phyloP scores from a whole-genome alignment of 495 filamentous ascomycete genomes.

The Aspergillus saccharolyticus region DNA sequence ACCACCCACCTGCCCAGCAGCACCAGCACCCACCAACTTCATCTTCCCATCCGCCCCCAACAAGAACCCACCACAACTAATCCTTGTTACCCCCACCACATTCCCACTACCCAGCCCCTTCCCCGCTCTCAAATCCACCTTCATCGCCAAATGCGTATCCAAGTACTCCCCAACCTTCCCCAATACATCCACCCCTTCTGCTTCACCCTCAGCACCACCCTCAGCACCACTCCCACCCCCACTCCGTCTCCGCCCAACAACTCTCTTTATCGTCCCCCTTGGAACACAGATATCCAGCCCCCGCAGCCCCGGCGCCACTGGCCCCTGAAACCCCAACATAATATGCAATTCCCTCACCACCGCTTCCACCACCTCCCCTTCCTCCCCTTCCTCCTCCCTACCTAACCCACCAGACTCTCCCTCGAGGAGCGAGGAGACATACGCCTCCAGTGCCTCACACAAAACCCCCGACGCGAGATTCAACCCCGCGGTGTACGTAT shows the following conservation, averaged over 20 bases:
- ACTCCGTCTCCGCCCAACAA: no score
- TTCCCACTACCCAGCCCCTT: constrained; percentile 15
- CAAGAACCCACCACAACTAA: constrained; percentile 52
- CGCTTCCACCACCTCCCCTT: constrained; percentile 21
- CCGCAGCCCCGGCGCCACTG: constrained; percentile 40
- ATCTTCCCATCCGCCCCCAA: constrained; percentile 47
- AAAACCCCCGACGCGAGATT: constrained; percentile 39
- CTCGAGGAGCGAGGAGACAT: constrained; percentile 11
- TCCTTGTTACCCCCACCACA: constrained; percentile 40
- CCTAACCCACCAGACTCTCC: constrained; percentile 10
- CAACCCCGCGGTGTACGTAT: constrained; percentile 41
- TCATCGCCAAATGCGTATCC: constrained; percentile 45
- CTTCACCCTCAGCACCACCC: neutral
- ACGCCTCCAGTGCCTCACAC: constrained; percentile 28
- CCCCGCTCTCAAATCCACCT: constrained; percentile 32
- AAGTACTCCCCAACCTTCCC: constrained; percentile 40
- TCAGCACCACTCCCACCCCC: constrained; percentile 14
- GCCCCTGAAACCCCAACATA: constrained; percentile 34
- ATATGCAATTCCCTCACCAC: constrained; percentile 38
- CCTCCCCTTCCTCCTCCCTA: neutral
- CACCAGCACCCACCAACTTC: constrained; percentile 39
- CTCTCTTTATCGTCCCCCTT: no score
- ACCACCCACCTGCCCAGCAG: neutral
- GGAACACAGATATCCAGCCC: constrained; percentile 44
- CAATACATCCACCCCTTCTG: constrained; percentile 26